These are phyloP conservation scores for Isochrysis galbana DNA, from an alignment of 78 protist species.

Conservation along the genomic window DNA sequence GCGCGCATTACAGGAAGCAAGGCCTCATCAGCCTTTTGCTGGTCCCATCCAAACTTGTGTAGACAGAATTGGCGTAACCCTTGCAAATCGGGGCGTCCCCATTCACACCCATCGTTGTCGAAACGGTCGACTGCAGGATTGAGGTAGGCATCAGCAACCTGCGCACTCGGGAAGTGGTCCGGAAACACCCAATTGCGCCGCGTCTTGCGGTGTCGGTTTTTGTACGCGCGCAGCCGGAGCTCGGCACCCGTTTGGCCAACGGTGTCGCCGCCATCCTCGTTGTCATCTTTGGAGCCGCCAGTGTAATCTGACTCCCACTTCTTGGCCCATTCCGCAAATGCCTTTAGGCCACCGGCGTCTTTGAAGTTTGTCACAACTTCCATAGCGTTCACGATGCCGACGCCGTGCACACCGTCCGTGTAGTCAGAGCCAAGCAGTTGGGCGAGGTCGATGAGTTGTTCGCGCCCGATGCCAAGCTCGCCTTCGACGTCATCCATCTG, in stretches of 20 bases:
- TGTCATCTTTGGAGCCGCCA: not conserved
- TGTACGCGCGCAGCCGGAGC: not conserved
- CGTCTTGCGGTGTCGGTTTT: not conserved
- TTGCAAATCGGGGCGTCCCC: not conserved
- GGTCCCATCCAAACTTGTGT: constrained; percentile 29
- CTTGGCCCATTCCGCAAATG: too few relatives aligned
- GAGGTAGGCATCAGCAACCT: not conserved
- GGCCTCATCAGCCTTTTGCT: not conserved
- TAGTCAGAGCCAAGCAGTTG: constrained; percentile 72
- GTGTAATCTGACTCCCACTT: too few relatives aligned
- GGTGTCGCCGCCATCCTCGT: not conserved
- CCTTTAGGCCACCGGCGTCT: too few relatives aligned
- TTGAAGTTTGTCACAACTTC: too few relatives aligned
- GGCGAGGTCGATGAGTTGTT: not conserved
- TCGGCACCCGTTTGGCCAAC: not conserved
- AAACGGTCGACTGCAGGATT: not conserved
- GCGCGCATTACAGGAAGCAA: not conserved
- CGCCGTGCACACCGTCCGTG: constrained; percentile 57
- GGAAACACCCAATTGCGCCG: not conserved
- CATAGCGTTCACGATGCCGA: constrained; percentile 57
- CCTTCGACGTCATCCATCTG: not conserved
- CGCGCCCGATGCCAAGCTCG: not conserved
- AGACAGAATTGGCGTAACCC: not conserved
- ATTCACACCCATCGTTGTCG: not conserved
- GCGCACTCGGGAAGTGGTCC: not conserved